Evolutionary conservation across 2,329 filamentous ascomycete genomes (phyloP).

Genomic region (Venturia effusa): DNA sequence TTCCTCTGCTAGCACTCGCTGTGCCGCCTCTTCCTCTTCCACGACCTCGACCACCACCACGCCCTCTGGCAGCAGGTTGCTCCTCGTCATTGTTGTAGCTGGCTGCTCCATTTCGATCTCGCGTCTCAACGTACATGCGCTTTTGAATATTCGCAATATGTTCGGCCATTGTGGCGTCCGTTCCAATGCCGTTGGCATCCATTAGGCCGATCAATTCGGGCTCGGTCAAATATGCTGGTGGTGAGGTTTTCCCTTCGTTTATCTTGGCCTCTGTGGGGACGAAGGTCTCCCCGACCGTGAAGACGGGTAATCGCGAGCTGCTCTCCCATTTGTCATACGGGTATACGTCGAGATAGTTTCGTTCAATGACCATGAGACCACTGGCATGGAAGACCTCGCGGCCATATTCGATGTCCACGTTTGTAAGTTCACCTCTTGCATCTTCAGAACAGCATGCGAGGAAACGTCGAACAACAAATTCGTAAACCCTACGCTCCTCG

Average conservation of each 20-base stretch:
- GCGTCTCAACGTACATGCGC: conserved; percentile 69
- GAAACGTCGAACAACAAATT: conserved; percentile 86
- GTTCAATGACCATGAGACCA: conserved; percentile 73
- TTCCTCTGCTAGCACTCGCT: conserved; percentile 26
- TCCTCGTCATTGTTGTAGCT: conserved; percentile 27
- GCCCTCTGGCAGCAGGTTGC: conserved; percentile 19
- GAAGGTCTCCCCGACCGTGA: conserved; percentile 69
- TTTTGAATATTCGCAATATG: conserved; percentile 95
- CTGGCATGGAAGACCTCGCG: conserved; percentile 72
- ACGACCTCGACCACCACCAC: conserved; percentile 21
- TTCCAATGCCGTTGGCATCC: conserved; percentile 97
- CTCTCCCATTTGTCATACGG: conserved; percentile 95
- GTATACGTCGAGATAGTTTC: conserved; percentile 93
- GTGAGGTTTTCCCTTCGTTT: conserved; percentile 76
- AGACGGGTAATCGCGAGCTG: conserved; percentile 69
- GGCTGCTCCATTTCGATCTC: conserved; percentile 30
- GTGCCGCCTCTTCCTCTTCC: conserved; percentile 27
- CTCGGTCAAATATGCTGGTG: conserved; percentile 83
- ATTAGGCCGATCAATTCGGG: conserved; percentile 92
- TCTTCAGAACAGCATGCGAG: conserved; percentile 94
- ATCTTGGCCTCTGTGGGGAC: conserved; percentile 83
- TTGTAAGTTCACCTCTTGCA: conserved; percentile 74
- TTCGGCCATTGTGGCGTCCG: conserved; percentile 97
- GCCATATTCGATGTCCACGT: conserved; percentile 76
- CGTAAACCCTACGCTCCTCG: conserved; percentile 70